phyloP scores from a whole-genome alignment of 306 rosid genomes.

The Dicorynia guianensis region DNA sequence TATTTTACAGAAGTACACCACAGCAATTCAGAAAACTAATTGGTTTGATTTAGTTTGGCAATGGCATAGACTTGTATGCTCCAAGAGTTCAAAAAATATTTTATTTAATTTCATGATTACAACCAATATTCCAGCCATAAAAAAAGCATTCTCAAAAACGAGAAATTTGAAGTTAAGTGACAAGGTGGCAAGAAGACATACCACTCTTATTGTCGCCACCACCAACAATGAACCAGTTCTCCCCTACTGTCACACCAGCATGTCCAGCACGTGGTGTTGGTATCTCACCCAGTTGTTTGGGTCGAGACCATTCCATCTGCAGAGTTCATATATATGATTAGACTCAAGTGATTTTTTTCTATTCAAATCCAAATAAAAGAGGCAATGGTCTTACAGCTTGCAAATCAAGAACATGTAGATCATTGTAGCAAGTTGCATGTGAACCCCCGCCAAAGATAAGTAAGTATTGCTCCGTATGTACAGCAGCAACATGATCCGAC shows the following conservation, averaged over 20 bases:
- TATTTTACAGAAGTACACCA: not conserved
- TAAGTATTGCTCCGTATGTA: conserved; percentile 87
- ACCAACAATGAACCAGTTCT: conserved; percentile 96
- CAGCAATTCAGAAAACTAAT: conserved; percentile 4
- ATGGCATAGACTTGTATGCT: not conserved
- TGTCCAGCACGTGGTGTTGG: conserved; percentile 93
- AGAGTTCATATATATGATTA: conserved; percentile 42
- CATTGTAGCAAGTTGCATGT: conserved; percentile 95
- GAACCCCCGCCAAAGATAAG: conserved; percentile 97
- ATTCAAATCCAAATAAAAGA: conserved; percentile 24
- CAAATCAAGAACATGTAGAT: conserved; percentile 91
- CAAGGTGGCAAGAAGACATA: conserved; percentile 43
- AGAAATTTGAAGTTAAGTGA: conserved; percentile 28
- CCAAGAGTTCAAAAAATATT: not conserved
- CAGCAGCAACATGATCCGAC: conserved; percentile 93
- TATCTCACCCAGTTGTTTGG: conserved; percentile 83
- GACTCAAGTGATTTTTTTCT: conserved; percentile 25
- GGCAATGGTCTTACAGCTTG: conserved; percentile 67
- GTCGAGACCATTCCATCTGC: conserved; percentile 95
- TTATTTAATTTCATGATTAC: not conserved
- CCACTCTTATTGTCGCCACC: conserved; percentile 96
- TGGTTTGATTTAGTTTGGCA: conserved; percentile 19
- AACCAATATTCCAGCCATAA: conserved; percentile 26
- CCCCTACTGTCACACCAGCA: conserved; percentile 87
- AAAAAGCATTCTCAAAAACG: conserved; percentile 10